Evolutionary conservation across 2,329 filamentous ascomycete species (phyloP).

Genomic region (Mycosphaerella sp.): DNA sequence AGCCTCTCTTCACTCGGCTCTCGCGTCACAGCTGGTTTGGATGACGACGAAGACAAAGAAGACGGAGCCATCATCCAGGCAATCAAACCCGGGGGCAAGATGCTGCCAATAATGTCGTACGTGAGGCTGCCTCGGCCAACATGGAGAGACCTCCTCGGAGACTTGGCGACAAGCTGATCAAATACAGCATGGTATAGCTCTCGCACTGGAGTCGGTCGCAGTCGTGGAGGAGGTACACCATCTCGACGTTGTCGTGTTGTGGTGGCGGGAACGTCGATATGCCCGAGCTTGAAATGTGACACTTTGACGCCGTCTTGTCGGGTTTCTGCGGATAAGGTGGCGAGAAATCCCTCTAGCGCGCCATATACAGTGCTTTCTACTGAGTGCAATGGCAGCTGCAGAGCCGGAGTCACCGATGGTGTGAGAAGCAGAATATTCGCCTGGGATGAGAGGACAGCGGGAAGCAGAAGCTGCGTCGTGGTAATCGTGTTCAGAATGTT

Average conservation of each 20-base stretch:
- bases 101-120: constrained; percentile 79
- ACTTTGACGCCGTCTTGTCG: constrained; percentile 68
- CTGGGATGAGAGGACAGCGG: constrained; percentile 48
- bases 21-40: constrained; percentile 15
- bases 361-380: constrained; percentile 81
- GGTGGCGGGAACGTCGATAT: constrained; percentile 73
- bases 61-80: constrained; percentile 77
- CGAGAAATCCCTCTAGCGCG: constrained; percentile 78
- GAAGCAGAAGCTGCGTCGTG: constrained; percentile 77
- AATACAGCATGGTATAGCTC: constrained; percentile 83
- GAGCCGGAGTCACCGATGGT: constrained; percentile 70
- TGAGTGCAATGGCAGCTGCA: constrained; percentile 73
- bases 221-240: constrained; percentile 31
- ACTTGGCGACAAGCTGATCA: constrained; percentile 69
- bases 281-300: constrained; percentile 82
- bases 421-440: constrained; percentile 69
- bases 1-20: constrained; percentile 31
- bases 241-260: constrained; percentile 36
- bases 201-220: constrained; percentile 57
- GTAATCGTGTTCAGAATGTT: constrained; percentile 86
- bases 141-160: constrained; percentile 57
- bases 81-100: constrained; percentile 70
- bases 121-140: constrained; percentile 78
- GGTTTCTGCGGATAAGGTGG: constrained; percentile 73
- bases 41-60: constrained; percentile 48